Percentiles rank a stretch among this genome's conserved stretches.
Evolutionary conservation across 805 yeast species (phyloP).

Genomic region (Yarrowia hollandica): DNA sequence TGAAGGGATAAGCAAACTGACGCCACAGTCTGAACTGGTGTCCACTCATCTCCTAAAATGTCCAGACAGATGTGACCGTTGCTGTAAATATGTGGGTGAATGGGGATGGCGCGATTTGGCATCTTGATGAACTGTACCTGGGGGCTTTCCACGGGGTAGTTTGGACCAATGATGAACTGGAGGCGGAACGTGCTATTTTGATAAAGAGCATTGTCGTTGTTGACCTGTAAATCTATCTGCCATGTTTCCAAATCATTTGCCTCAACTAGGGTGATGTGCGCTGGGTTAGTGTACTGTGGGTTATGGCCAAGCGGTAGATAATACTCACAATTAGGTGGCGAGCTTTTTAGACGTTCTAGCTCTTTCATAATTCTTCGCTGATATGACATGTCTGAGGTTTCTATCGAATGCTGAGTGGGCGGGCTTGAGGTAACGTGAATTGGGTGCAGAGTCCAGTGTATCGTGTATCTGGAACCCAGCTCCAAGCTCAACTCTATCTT

Average conservation of each 20-base stretch:
- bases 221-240: conserved; percentile 45
- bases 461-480: neutral
- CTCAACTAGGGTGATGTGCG: conserved; percentile 37
- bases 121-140: conserved; percentile 51
- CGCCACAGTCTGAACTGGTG: conserved; percentile 55
- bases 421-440: too few species aligned
- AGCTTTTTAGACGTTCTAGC: conserved; percentile 1
- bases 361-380: conserved; percentile 17
- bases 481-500: conserved; percentile 9
- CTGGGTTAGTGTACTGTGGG: conserved; percentile 7
- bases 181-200: conserved; percentile 45
- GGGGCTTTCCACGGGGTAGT: conserved; percentile 63
- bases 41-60: conserved; percentile 64
- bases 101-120: conserved; percentile 48
- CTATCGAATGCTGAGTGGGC: neutral
- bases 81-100: conserved; percentile 73
- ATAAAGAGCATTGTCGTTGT: conserved; percentile 45
- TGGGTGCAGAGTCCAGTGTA: neutral
- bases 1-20: conserved; percentile 55
- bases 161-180: conserved; percentile 46
- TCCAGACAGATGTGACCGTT: conserved; percentile 78
- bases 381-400: neutral
- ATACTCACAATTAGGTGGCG: conserved; percentile 21
- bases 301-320: too few species aligned
- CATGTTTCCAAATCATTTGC: conserved; percentile 43